Percentiles rank a stretch among this genome's conserved stretches.
Evolutionary conservation across 1,284 basidiomycete species (phyloP).

Genomic region (Cryptococcus wingfieldii): DNA sequence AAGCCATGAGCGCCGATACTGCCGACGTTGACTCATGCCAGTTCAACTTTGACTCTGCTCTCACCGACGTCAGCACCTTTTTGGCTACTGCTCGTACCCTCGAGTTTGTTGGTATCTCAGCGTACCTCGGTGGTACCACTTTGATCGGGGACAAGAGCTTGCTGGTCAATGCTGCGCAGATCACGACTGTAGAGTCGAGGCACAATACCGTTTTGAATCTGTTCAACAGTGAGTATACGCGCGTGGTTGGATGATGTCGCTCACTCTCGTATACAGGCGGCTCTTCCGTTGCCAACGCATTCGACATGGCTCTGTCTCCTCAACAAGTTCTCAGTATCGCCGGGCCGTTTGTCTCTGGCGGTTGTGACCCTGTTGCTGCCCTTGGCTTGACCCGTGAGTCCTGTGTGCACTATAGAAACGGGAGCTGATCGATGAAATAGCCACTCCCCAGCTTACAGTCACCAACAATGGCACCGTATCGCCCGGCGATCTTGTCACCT

Average conservation of each 20-base stretch:
- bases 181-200: slow-evolving; percentile 68
- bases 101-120: slow-evolving; percentile 68
- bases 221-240: slow-evolving; percentile 50
- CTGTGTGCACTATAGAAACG: not conserved
- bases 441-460: slow-evolving; percentile 60
- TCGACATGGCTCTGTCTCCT: slow-evolving; percentile 66
- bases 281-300: slow-evolving; percentile 61
- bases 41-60: slow-evolving; percentile 64
- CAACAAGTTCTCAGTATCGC: slow-evolving; percentile 69
- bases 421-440: slow-evolving; percentile 37
- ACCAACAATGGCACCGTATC: slow-evolving; percentile 59
- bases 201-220: slow-evolving; percentile 66
- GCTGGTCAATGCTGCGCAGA: slow-evolving; percentile 63
- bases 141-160: slow-evolving; percentile 62
- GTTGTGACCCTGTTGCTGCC: slow-evolving; percentile 54
- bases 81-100: slow-evolving; percentile 65
- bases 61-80: slow-evolving; percentile 66
- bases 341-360: slow-evolving; percentile 62
- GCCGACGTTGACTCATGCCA: slow-evolving; percentile 58
- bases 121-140: slow-evolving; percentile 66
- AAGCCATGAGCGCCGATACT: slow-evolving; percentile 54
- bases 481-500: slow-evolving; percentile 60
- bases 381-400: slow-evolving; percentile 58
- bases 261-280: slow-evolving; percentile 38
- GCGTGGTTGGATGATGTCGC: not conserved